Evolutionary conservation across 2,329 filamentous ascomycete genomes (phyloP), one percentile per base, ranked within the genome.

Genomic region (Penicillium sumatraense): DNA sequence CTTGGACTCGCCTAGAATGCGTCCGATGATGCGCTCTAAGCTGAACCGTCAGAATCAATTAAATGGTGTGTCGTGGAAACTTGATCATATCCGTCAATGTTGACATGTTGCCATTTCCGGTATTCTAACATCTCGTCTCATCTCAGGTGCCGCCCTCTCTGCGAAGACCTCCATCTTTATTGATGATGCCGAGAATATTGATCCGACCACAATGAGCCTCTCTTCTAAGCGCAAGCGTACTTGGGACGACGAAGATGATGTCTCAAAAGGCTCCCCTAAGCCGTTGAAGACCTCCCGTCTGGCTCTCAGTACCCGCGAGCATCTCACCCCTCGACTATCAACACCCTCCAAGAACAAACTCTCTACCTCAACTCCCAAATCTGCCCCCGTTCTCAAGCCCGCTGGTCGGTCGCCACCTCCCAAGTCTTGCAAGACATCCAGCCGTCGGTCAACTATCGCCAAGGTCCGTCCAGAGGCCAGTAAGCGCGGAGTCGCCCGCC

Each of bases 321-420:
- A 57, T 26, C 55, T 57, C 21, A 54, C 61, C 35, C 60, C 66
- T 11, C 57, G 49, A 44, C 53, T 65, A 51, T 53, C 61, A 24
- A 70, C 68, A 3, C 68, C 68, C 5, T 51, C 58, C 26, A 70
- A 67, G 49, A 41, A 58, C 13, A 59, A 67, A 18, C 72, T 75
- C 24, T 73, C 72, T 50, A 75, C 76, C 26, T 73, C 72, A 51
- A 75, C 77, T 6, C 72, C 74, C 54, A 68, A 72, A 60, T 80
- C 84, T 0, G 78, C 83, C 13, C 82, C 86, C 11, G 76, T 85
- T 16, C 80, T 85, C 44, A 85, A 88, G n/a, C 88, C 89, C 36
- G 90, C 89, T 63, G 90, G 91, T 45, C 89, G 91, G 59, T 95
- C 91, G 3, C 91, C 91, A 2, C 89, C 88, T 66, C 75, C 81